phyloP scores from a whole-genome alignment of 345 rosid genomes.

The Mercurialis annua region DNA sequence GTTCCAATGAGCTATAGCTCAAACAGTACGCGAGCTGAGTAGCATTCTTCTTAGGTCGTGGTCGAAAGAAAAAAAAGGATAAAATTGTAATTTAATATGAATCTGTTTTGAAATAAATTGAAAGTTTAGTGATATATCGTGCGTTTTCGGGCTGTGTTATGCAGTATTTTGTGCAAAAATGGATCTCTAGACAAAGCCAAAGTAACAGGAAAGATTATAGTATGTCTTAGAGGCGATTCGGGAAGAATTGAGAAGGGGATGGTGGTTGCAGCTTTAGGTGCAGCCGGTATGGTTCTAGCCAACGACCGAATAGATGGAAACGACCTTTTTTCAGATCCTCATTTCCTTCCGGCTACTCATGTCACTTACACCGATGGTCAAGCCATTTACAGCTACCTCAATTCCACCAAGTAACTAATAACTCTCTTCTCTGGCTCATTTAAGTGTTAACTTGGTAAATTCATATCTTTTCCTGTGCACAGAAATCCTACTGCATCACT shows the following conservation, averaged over 20 bases:
- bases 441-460: no score
- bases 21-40: no score
- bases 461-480: background rate
- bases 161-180: background rate
- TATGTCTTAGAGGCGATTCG: constrained; percentile 32
- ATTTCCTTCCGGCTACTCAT: constrained; percentile 44
- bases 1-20: no score
- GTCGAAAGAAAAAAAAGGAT: no score
- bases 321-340: constrained; percentile 28
- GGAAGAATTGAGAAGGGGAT: constrained; percentile 27
- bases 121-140: no score
- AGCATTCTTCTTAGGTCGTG: no score
- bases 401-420: constrained; percentile 32
- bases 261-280: constrained; percentile 36
- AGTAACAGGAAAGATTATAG: constrained; percentile 53
- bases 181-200: constrained; percentile 46
- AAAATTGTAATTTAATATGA: no score
- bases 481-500: constrained; percentile 13
- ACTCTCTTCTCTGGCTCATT: background rate
- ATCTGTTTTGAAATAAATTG: no score
- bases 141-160: no score
- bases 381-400: constrained; percentile 31
- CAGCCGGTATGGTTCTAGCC: constrained; percentile 45
- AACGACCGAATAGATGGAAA: constrained; percentile 26
- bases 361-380: constrained; percentile 32